These are phyloP conservation scores for Glebionis coronaria DNA, from an alignment of 129 eudicot genomes.

Conservation along the genomic window DNA sequence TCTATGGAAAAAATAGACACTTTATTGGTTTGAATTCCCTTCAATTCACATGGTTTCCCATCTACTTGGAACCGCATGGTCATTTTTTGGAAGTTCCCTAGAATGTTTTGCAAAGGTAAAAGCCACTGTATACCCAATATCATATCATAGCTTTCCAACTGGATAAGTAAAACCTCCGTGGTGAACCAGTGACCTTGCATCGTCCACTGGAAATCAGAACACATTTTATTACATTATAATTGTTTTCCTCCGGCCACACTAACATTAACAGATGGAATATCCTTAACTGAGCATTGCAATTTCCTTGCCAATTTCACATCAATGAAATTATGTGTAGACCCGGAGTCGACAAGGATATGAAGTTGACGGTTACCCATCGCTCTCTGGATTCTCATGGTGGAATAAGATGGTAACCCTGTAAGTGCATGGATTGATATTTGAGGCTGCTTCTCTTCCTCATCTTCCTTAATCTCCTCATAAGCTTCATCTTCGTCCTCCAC, in stretches of 20 bases:
- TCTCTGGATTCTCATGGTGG: too few relatives aligned
- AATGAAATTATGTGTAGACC: background rate
- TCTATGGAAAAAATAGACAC: background rate
- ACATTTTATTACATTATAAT: background rate
- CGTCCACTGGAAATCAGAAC: background rate
- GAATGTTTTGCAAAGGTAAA: too few relatives aligned
- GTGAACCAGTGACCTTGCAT: slow-evolving; percentile 17
- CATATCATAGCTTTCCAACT: slow-evolving; percentile 19
- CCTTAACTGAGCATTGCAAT: background rate
- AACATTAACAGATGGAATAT: background rate
- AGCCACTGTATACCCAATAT: slow-evolving; percentile 24
- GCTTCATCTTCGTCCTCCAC: too few relatives aligned
- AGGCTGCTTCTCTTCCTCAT: too few relatives aligned
- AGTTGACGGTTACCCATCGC: too few relatives aligned
- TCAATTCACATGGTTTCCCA: too few relatives aligned
- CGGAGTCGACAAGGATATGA: too few relatives aligned
- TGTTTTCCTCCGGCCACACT: slow-evolving; percentile 16
- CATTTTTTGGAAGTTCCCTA: too few relatives aligned
- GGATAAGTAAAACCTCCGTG: background rate
- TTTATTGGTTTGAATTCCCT: background rate
- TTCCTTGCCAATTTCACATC: background rate
- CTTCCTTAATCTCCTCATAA: too few relatives aligned
- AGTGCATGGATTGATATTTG: too few relatives aligned
- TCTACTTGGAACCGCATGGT: too few relatives aligned
- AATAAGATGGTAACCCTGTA: too few relatives aligned